Evolutionary conservation across 2,329 filamentous ascomycete species (phyloP), one percentile per base, ranked within the genome.

Genomic region (Trichophyton mentagrophytes): DNA sequence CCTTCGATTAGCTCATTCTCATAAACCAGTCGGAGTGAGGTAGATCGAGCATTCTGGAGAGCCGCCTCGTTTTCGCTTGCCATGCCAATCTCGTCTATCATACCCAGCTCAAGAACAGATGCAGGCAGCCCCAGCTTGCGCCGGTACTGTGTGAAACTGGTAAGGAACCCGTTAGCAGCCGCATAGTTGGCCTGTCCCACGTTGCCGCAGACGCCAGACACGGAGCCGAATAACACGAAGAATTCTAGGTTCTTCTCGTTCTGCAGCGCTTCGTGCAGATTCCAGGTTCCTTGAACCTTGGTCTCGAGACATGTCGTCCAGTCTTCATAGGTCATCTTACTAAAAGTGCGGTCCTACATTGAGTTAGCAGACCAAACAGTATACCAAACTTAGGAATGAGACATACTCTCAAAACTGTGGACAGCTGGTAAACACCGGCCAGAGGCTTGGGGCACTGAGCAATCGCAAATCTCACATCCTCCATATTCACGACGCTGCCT

Each of bases 251-350:
- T 13, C 17, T 61, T 36, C 5, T 53, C n/a, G 33, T 57, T 30
- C 13, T n/a, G 7, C 11, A 58, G 40, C 6, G 42, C 63, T 3
- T 60, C 13, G 53, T 70, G 65, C 7, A 65, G 60, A 42, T 64
- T 69, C 66, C 63, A 67, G 2, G 68, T 65, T 0, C 62, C 67
- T 3, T 61, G 9, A 6, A 67, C 63, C 61, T 75, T 76, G 1
- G 72, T 68, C 42, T 64, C 60, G 1, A 71, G 62, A 0, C 67
- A 68, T 13, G 22, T 42, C 5, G 27, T 38, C 65, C 61, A 64
- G 13, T 67, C 58, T 3, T 67, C 57, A 7, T 62, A 53, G 0
- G 65, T 67, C 68, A 71, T 69, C 61, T 33, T 69, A 33, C 69
- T 63, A 57, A 73, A 74, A 3, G 71, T 20, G 2, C 22, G 17